Evolutionary conservation across 495 filamentous ascomycete species (phyloP), one percentile per base, ranked within the genome.

Genomic region (Lasiosphaeria ovina): DNA sequence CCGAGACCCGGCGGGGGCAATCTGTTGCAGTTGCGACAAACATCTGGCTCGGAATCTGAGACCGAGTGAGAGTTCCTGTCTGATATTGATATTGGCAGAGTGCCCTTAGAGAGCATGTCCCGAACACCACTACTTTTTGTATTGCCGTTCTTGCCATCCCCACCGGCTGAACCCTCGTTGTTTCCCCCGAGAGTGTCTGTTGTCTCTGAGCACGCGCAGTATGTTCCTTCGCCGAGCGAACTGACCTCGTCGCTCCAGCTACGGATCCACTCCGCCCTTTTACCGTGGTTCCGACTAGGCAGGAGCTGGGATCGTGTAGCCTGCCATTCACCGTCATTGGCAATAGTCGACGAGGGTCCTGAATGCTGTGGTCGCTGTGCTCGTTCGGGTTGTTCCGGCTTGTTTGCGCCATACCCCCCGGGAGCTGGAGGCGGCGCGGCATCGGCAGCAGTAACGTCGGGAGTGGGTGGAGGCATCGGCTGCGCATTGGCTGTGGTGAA

Each of bases 191-290:
- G 1, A n/a, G 12, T 47, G 44, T 14, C 5, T 47, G 44, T 47
- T 47, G 55, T 34, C 36, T 67, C 66, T 4, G 70, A 71, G 58
- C 70, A 72, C 4, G 58, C 60, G 47, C 70, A 72, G 56, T 72
- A 72, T 6, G 70, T 62, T 17, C 58, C 57, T 5, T 60, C 54
- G 35, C 70, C 70, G 51, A 66, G 58, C 14, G 31, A 45, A 53
- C 53, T 55, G 42, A 72, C 70, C 12, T 56, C 61, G 14, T 67
- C 55, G 51, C 70, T 72, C 70, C 70, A 72, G 51, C 70, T 68
- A 11, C 66, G 68, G 34, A 72, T 69, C 70, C 70, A 72, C 38
- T 72, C 68, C n/a, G 64, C 68, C 51, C 69, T 71, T n/a, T 62
- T 71, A 34, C 67, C 67, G 34, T 65, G 59, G 34, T 69, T 67